Conservation (phyloP, 148 eudicot genomes). For the Rhododendron kiyosumense region DNA sequence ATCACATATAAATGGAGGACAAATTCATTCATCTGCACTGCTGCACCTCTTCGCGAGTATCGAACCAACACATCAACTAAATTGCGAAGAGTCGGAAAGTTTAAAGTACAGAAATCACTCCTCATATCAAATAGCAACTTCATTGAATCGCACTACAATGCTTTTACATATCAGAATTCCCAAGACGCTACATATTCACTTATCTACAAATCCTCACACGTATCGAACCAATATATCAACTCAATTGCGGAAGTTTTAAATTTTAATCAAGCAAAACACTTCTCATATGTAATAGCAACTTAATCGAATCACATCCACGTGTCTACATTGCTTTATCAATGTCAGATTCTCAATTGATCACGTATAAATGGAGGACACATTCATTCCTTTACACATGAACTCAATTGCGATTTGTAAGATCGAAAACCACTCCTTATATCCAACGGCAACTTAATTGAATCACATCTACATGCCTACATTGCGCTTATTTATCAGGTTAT, state of each 20-base stretch:
- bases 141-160: neutral
- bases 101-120: neutral
- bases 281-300: neutral
- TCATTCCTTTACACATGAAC: neutral
- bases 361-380: neutral
- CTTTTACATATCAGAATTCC: neutral
- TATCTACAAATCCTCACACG: neutral
- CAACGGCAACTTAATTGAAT: neutral
- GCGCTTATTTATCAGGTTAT: neutral
- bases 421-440: neutral
- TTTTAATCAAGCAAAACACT: neutral
- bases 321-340: too few species aligned
- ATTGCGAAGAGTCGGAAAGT: neutral
- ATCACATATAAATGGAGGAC: neutral
- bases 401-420: neutral
- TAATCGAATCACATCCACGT: neutral
- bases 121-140: neutral
- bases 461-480: neutral
- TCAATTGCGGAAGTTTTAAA: too few species aligned
- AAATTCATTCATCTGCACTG: neutral
- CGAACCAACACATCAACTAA: neutral
- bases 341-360: neutral
- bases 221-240: neutral
- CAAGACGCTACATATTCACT: neutral
- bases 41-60: neutral